phyloP scores from a whole-genome alignment of 2,329 filamentous ascomycete genomes.

The Colletotrichum sp. region DNA sequence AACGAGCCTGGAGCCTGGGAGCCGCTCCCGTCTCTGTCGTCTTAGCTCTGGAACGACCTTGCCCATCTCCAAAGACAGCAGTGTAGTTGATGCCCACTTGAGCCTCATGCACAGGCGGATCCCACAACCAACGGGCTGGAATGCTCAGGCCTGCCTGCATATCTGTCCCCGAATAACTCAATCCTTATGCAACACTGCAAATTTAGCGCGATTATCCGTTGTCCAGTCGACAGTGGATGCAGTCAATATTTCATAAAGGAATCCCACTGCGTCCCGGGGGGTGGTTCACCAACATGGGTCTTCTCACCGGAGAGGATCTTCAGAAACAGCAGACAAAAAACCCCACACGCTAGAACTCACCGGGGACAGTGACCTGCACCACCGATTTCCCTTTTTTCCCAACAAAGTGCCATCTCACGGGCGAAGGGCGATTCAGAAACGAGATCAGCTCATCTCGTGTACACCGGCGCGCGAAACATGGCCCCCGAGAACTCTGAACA shows the following conservation, averaged over 20 bases:
- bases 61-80: not conserved
- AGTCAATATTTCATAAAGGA: not conserved
- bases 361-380: not conserved
- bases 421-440: not conserved
- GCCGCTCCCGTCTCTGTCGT: not conserved
- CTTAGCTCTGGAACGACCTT: not conserved
- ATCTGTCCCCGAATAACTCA: not conserved
- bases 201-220: not conserved
- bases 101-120: not conserved
- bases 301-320: not conserved
- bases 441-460: not conserved
- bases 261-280: not conserved
- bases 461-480: not conserved
- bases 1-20: not conserved
- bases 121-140: not conserved
- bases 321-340: slow-evolving; percentile 7
- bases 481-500: not conserved
- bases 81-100: not conserved
- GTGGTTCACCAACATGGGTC: not conserved
- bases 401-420: not conserved
- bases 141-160: not conserved
- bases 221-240: slow-evolving; percentile 13
- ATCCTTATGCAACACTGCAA: not conserved
- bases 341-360: slow-evolving; percentile 1
- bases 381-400: not conserved